phyloP scores from a whole-genome alignment of 2,329 filamentous ascomycete genomes.

The Neofusicoccum kwambonambiense region DNA sequence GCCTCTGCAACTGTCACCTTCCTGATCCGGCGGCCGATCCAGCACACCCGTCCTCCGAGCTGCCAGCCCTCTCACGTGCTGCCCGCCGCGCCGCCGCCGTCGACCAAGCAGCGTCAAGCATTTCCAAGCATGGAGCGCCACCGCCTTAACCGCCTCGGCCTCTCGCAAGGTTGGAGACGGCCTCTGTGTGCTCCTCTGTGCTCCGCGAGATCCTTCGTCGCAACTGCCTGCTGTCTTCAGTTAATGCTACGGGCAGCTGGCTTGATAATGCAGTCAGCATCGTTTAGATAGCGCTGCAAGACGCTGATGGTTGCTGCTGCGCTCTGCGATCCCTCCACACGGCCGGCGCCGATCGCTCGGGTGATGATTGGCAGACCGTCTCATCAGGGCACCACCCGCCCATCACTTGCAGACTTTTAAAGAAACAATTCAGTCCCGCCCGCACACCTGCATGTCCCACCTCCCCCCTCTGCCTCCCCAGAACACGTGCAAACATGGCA shows the following conservation, averaged over 20 bases:
- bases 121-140: neutral
- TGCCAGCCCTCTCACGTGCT: neutral
- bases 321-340: neutral
- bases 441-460: neutral
- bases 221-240: neutral
- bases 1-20: neutral
- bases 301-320: neutral
- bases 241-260: neutral
- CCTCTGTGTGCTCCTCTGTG: neutral
- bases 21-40: neutral
- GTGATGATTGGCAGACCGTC: constrained; percentile 11
- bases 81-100: neutral
- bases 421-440: neutral
- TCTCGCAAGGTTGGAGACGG: neutral
- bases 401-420: neutral
- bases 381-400: neutral
- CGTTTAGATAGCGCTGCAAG: neutral
- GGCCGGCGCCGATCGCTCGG: constrained; percentile 9
- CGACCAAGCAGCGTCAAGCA: constrained; percentile 15
- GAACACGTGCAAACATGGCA: neutral
- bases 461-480: neutral
- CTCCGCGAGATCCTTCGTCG: neutral
- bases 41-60: neutral
- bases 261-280: neutral
- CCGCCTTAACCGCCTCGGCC: neutral